Percentiles rank a stretch among this genome's conserved stretches.
These are phyloP conservation scores for Osmanthus fragrans DNA, from an alignment of 257 asterid species.

Conservation along the genomic window DNA sequence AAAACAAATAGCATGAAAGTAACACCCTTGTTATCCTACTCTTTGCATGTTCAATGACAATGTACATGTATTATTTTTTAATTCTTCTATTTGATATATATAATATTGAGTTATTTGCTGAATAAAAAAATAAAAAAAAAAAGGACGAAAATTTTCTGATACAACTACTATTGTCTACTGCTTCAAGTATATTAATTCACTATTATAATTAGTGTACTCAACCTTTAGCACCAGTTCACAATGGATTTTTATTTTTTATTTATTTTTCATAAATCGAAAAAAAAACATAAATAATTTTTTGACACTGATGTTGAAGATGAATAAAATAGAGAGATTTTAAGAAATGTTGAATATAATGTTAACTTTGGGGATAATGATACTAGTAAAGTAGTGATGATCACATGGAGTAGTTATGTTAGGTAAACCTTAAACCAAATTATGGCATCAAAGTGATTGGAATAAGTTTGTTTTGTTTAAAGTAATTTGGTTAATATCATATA, in stretches of 20 bases:
- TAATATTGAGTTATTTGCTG: too few species aligned
- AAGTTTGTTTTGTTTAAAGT: too few species aligned
- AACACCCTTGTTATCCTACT: neutral
- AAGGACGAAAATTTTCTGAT: neutral
- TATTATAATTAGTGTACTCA: neutral
- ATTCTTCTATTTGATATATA: too few species aligned
- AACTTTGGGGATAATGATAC: neutral
- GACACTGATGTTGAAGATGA: neutral
- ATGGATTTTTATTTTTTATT: neutral
- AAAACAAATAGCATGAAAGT: too few species aligned
- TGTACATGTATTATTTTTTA: neutral
- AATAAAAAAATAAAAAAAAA: too few species aligned
- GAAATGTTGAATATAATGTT: neutral
- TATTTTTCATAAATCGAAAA: neutral
- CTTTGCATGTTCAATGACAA: neutral
- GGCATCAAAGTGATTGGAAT: constrained; percentile 8
- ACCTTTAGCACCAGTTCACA: neutral
- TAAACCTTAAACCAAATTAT: constrained; percentile 35
- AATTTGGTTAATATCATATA: too few species aligned
- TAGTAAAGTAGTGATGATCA: neutral
- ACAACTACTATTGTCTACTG: neutral
- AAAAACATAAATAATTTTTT: neutral
- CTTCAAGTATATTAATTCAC: neutral
- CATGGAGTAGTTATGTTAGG: constrained; percentile 36
- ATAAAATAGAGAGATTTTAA: neutral